phyloP scores from a whole-genome alignment of 2,329 filamentous ascomycete genomes.

The Clarireedia sp. region DNA sequence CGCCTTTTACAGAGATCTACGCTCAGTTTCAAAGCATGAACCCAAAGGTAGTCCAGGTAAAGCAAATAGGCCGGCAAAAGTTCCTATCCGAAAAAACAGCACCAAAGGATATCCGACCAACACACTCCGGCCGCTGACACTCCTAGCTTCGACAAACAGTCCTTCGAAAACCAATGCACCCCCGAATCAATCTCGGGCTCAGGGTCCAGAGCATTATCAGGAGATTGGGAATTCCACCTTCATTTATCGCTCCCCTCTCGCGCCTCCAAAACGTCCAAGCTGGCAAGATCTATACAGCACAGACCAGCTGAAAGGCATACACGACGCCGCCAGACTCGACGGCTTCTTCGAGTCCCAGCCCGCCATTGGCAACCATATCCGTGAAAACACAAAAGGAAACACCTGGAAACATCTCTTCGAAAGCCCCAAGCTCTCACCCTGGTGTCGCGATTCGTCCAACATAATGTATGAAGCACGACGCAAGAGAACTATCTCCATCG shows the following conservation, averaged over 20 bases:
- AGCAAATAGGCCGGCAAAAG: conserved; percentile 4
- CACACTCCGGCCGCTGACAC: conserved; percentile 19
- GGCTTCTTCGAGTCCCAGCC: conserved; percentile 13
- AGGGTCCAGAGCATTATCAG: not conserved
- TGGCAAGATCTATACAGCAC: conserved; percentile 25
- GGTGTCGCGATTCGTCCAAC: conserved; percentile 14
- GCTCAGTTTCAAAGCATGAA: conserved; percentile 12
- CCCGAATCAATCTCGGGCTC: conserved; percentile 3
- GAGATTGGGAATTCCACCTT: conserved; percentile 14
- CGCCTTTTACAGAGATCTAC: conserved; percentile 22
- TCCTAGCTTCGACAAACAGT: conserved; percentile 9
- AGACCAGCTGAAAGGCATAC: conserved; percentile 15
- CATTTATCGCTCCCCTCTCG: conserved; percentile 24
- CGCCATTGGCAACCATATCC: not conserved
- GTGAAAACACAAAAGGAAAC: not conserved
- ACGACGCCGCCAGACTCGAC: conserved; percentile 17
- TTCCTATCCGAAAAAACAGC: conserved; percentile 1
- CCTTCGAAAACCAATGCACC: not conserved
- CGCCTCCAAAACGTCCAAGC: conserved; percentile 20
- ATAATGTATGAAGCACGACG: conserved; percentile 10
- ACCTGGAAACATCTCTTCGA: conserved; percentile 17
- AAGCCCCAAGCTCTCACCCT: conserved; percentile 15
- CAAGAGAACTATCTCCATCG: conserved; percentile 19
- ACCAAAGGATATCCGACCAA: conserved; percentile 18
- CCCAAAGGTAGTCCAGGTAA: conserved; percentile 5